Evolutionary conservation across 192 early-diverging fungal genomes (phyloP), one percentile per base, ranked within the genome.

Genomic region (Backusella parvicylindrica): DNA sequence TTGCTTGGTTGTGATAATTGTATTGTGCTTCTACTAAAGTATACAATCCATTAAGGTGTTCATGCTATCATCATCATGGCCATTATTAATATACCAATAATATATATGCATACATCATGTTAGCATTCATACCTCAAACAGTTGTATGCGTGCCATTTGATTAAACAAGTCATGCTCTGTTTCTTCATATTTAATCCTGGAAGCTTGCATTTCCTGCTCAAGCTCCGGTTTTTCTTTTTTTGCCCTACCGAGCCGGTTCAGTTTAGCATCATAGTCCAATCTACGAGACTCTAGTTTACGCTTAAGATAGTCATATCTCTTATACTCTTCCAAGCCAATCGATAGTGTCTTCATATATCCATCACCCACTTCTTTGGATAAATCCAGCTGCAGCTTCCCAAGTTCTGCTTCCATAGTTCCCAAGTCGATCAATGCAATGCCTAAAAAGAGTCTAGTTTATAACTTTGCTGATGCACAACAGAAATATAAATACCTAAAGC

Each of bases 131-230:
- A 92, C 93, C 84, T 98, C 95, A 64, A 88, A 89, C 13, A 95
- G 91, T 79, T 95, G 90, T 72, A 99, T 84, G 47, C 85, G 78
- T 80, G 91, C 80, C 95, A 99, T 99, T 63, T 91, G 85, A 3
- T 87, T 82, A 13, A 89, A 86, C 40, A 95, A 76, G 56, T 94
- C 92, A 33, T 91, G 86, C 66, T 91, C 86, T 30, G 94, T 94
- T 76, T 98, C 97, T 68, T 99, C 96, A 75, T 98, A 99, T 79
- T 97, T 97, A 23, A 89, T 82, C 81, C 96, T 96, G 11, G 96
- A 90, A 0, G 93, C 90, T 35, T 94, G 89, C 77, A 92, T 87
- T 67, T 99, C 97, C 67, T 99, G 94, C 74, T 96, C 96, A 68
- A 94, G 87, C 18, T 93, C 90, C n/a, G 93, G 90, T 43, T 91